A percentile compares a stretch with the other conserved stretches of the same genome.
Evolutionary conservation across 108 stramenopile species (phyloP).

Genomic region (Asterionellopsis glacialis): DNA sequence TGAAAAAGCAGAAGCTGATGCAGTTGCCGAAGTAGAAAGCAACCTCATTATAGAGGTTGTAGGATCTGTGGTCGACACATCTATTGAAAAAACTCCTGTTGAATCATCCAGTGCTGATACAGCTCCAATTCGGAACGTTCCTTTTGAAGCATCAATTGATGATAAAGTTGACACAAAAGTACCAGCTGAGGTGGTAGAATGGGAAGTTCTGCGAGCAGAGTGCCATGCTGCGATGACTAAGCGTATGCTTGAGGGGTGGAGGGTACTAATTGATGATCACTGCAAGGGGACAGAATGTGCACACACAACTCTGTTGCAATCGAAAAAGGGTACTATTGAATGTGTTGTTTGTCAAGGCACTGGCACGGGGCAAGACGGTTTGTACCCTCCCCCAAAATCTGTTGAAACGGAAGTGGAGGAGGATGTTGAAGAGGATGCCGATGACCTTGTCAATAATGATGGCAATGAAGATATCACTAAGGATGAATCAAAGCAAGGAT

Average conservation of each 20-base stretch:
- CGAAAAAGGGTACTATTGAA: constrained; percentile 20
- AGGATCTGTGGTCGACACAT: constrained; percentile 20
- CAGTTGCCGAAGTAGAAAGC: constrained; percentile 31
- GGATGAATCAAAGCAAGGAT: neutral
- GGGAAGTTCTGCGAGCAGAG: constrained; percentile 43
- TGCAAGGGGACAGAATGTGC: constrained; percentile 42
- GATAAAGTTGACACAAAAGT: constrained; percentile 14
- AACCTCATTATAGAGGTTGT: constrained; percentile 15
- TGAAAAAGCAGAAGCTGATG: constrained; percentile 26
- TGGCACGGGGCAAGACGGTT: constrained; percentile 45
- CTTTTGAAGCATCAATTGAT: constrained; percentile 7
- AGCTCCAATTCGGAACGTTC: neutral
- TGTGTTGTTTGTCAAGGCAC: constrained; percentile 55
- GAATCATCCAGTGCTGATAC: neutral
- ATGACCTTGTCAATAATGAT: neutral
- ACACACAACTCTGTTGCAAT: constrained; percentile 24
- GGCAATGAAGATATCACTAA: constrained; percentile 9
- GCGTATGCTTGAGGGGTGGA: constrained; percentile 38
- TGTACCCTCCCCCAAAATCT: constrained; percentile 11
- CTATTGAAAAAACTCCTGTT: neutral
- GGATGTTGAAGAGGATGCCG: neutral
- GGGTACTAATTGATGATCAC: neutral
- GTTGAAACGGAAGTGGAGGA: neutral
- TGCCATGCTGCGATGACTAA: constrained; percentile 35
- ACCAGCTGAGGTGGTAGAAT: constrained; percentile 15